Evolutionary conservation across 2,329 filamentous ascomycete species (phyloP).

Genomic region (Monosporascus sp.): DNA sequence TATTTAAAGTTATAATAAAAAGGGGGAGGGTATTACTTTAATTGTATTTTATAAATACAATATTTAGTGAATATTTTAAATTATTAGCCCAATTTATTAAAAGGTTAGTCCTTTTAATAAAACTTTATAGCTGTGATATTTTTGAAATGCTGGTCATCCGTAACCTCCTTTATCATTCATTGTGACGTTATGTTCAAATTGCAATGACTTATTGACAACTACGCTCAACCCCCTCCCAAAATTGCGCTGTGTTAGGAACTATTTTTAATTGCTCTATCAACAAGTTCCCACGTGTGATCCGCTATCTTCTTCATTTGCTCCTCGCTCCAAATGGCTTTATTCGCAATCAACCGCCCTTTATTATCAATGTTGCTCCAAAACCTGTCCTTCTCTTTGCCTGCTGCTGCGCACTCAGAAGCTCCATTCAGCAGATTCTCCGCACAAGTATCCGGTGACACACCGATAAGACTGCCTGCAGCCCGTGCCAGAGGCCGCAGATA

Average conservation of each 20-base stretch:
- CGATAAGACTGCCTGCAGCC: constrained; percentile 14
- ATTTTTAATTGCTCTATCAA: background rate
- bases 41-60: no score
- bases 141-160: no score
- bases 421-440: constrained; percentile 24
- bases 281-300: background rate
- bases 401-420: constrained; percentile 2
- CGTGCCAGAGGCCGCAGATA: constrained; percentile 15
- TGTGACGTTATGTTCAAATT: no score
- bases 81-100: no score
- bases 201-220: no score
- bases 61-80: no score
- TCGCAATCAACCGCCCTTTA: constrained; percentile 21
- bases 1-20: no score
- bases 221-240: no score
- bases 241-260: background rate
- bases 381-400: constrained; percentile 12
- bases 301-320: constrained; percentile 24
- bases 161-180: no score
- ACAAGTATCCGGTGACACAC: constrained; percentile 21
- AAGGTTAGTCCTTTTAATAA: no score
- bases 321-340: constrained; percentile 23
- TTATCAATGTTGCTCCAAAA: constrained; percentile 25
- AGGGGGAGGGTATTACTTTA: no score
- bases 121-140: no score